A percentile compares a stretch with the other conserved stretches of the same genome.
These are phyloP conservation scores for Glaciozyma martinii DNA, from an alignment of 768 basidiomycete species.

Conservation along the genomic window DNA sequence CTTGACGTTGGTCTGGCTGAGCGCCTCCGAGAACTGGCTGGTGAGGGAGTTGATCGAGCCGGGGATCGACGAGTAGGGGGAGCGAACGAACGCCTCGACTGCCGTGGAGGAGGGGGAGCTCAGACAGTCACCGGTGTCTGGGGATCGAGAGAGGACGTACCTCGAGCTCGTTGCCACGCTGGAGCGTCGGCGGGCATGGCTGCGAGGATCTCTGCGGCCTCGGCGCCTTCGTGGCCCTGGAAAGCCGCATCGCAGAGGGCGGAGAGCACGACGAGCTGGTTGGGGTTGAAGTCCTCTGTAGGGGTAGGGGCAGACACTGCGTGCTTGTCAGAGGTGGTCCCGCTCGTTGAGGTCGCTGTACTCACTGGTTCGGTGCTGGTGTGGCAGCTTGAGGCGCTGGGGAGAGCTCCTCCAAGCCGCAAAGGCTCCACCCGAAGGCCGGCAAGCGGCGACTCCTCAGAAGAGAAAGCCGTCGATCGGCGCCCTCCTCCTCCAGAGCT, in stretches of 20 bases:
- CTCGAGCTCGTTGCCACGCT: not conserved
- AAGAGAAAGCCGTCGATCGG: no score
- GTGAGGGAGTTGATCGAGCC: constrained; percentile 16
- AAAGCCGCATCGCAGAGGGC: constrained; percentile 19
- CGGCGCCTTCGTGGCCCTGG: constrained; percentile 4
- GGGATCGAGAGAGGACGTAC: no score
- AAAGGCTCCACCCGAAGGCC: no score
- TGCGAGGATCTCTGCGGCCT: not conserved
- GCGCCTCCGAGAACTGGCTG: constrained; percentile 1
- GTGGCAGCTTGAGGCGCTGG: no score
- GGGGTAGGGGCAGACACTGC: no score
- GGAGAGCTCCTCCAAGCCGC: no score
- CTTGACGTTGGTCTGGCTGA: constrained; percentile 19
- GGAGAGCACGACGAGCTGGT: constrained; percentile 25
- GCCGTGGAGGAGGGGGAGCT: not conserved
- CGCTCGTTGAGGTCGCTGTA: no score
- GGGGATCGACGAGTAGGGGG: constrained; percentile 11
- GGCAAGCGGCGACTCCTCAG: no score
- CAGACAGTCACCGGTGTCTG: not conserved
- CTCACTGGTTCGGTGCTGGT: no score
- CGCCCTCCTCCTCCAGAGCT: no score
- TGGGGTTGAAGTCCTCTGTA: not conserved
- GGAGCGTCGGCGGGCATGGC: not conserved
- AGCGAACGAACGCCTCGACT: constrained; percentile 5
- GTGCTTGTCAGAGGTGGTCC: no score